Conservation (phyloP, 83 land plant species). For the Picea engelmannii region DNA sequence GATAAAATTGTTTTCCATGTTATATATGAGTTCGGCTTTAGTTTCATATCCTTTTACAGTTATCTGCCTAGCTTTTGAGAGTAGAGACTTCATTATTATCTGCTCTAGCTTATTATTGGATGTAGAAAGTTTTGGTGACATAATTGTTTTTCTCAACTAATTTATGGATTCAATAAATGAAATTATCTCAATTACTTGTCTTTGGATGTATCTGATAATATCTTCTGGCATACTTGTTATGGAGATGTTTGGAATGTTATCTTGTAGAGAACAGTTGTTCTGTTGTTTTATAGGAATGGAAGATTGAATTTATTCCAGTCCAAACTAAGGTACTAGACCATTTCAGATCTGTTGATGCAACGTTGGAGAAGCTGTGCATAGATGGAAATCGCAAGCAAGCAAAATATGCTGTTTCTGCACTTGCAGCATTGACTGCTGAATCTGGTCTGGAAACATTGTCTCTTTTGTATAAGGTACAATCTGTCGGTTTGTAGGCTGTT, state of each 20-base stretch:
- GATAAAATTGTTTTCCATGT: neutral
- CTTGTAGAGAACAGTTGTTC: neutral
- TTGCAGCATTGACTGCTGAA: constrained; percentile 45
- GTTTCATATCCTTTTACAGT: neutral
- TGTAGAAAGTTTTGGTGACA: neutral
- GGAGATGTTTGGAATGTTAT: neutral
- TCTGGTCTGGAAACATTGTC: constrained; percentile 35
- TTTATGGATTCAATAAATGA: neutral
- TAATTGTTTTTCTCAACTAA: no score
- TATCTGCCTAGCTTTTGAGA: neutral
- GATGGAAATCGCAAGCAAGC: constrained; percentile 74
- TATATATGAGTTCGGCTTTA: neutral
- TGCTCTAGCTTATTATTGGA: neutral
- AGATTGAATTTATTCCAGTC: neutral
- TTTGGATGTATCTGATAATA: no score
- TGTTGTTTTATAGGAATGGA: neutral
- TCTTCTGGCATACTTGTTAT: neutral
- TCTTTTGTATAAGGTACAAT: constrained; percentile 49
- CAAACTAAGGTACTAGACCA: neutral
- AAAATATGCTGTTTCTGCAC: constrained; percentile 69
- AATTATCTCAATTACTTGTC: no score
- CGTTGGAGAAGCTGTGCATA: constrained; percentile 58
- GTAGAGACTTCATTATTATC: neutral
- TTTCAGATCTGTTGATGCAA: constrained; percentile 43
- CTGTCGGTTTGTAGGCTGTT: constrained; percentile 4